phyloP scores from a whole-genome alignment of 2,329 filamentous ascomycete genomes.

The Dactylellina leptospora region DNA sequence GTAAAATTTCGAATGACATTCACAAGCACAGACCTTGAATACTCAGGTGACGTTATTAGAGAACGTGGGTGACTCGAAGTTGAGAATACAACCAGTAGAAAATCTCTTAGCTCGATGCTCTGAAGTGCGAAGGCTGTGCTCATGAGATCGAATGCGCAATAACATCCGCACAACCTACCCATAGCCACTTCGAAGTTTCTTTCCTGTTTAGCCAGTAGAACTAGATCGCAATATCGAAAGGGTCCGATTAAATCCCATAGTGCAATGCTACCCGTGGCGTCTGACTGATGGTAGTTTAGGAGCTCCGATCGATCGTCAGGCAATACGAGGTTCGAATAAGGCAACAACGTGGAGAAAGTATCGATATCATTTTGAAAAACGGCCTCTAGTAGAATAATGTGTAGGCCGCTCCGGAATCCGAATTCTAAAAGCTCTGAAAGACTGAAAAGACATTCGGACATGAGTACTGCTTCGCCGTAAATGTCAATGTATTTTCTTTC shows the following conservation, averaged over 20 bases:
- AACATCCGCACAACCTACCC: no score
- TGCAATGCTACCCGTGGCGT: not conserved
- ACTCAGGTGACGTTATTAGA: no score
- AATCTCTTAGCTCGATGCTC: no score
- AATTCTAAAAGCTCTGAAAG: not conserved
- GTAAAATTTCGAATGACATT: no score
- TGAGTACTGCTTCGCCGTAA: not conserved
- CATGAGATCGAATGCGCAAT: no score
- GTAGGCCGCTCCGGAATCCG: constrained; percentile 17
- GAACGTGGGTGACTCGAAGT: no score
- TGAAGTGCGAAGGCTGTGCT: no score
- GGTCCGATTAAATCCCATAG: constrained; percentile 16
- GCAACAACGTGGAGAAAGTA: not conserved
- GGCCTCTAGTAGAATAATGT: not conserved
- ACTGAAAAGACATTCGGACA: not conserved
- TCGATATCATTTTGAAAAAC: constrained; percentile 9
- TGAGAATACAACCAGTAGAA: no score
- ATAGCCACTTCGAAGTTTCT: no score
- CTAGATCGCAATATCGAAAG: no score
- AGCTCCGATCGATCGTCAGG: not conserved
- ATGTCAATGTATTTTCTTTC: not conserved
- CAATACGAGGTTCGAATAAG: not conserved
- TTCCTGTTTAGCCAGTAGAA: no score
- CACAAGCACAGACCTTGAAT: no score
- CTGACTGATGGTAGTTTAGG: not conserved